Conservation (phyloP, 768 basidiomycete genomes). For the Leucocoprinus birnbaumii region DNA sequence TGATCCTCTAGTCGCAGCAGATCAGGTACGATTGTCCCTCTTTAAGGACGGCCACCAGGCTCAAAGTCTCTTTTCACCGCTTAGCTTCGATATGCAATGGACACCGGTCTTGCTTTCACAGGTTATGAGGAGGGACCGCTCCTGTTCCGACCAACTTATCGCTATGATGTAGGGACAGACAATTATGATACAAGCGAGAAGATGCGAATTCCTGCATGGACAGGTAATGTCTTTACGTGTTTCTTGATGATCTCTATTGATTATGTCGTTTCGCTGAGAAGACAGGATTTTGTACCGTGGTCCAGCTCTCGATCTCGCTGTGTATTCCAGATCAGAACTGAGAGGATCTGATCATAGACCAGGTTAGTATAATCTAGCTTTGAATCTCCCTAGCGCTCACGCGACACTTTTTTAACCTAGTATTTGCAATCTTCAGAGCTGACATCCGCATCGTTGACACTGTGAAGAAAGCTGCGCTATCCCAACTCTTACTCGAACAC, state of each 20-base stretch:
- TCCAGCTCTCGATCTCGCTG: conserved; percentile 59
- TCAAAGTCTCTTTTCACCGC: conserved; percentile 2
- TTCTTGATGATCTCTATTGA: neutral
- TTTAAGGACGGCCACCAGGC: conserved; percentile 1
- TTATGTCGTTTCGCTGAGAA: conserved; percentile 24
- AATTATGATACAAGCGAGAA: conserved; percentile 96
- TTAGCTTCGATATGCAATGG: conserved; percentile 74
- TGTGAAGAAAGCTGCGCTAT: conserved; percentile 67
- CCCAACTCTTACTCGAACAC: conserved; percentile 63
- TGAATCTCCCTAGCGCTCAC: neutral
- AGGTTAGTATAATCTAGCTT: conserved; percentile 40
- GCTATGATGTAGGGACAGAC: conserved; percentile 81
- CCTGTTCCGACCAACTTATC: conserved; percentile 93
- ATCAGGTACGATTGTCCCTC: conserved; percentile 66
- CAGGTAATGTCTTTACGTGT: conserved; percentile 47
- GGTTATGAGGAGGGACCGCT: conserved; percentile 90
- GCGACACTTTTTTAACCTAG: conserved; percentile 35
- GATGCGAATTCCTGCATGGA: conserved; percentile 96
- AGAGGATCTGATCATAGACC: conserved; percentile 95
- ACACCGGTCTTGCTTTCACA: conserved; percentile 67
- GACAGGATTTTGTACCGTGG: conserved; percentile 94
- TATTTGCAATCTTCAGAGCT: conserved; percentile 81
- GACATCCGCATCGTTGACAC: conserved; percentile 79
- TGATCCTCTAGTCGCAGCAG: conserved; percentile 72
- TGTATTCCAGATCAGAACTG: conserved; percentile 84